Base-by-base conservation (phyloP, 805 yeast species). In the Metschnikowia drakensbergensis region DNA sequence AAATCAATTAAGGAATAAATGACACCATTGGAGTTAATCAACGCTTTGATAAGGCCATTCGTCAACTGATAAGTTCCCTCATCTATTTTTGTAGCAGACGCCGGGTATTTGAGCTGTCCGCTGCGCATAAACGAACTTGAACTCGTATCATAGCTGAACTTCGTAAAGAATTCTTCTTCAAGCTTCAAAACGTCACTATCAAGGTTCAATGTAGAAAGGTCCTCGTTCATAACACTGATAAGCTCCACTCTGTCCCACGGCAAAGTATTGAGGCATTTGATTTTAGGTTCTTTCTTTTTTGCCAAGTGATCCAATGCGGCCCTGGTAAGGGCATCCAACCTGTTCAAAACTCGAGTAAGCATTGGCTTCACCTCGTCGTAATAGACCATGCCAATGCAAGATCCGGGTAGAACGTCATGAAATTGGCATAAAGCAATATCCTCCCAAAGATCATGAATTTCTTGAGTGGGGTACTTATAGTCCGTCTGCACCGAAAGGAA, bases 351-450 rank as follows among this genome's bases (percentile, higher is more conserved):
- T 11, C 74, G 68, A 5, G 71, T 72, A 58, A 91, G 76, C 80
- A 88, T 83, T 30, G 92, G 91, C 61, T 83, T 80, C 7, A 92
- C 97, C 58, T 89, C 90, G 42, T 80, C 82, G 62, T 94, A 72
- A 53, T 72, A 92, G 10, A 94, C 97, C 82, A 88, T 81, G 53
- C 89, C 96, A 59, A 92, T 92, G 67, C 96, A 88, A 5, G 96
- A 85, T 3, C 99, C 99, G 2, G 99, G 99, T 45, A 94, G 75
- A n/a, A 92, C 97, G 70, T 92, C 99, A 66, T 92, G 99, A 72
- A 92, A 92, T 64, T 92, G 98, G 63, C 96, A 90, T 48, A 94
- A 71, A 52, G 90, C 81, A 22, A 92, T 81, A 65, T 88, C 83
- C 64, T 89, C 92, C 99, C 99, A 92, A 52, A 92, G 65, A 2